phyloP scores from a whole-genome alignment of 257 asterid species.

The Euphrasia confusa region DNA sequence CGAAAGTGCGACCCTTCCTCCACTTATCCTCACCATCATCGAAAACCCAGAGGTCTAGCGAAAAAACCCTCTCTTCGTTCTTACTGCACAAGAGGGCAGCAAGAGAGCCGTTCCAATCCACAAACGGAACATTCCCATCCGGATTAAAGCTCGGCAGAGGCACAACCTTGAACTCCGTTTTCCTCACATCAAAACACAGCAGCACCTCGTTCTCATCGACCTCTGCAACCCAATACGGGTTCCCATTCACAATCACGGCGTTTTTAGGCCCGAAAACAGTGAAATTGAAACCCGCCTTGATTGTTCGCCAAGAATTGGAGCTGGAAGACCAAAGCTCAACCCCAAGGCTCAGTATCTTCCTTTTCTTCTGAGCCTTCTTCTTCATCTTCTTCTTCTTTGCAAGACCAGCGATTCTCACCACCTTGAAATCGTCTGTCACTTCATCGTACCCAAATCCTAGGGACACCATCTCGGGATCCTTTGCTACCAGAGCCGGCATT shows the following conservation, averaged over 20 bases:
- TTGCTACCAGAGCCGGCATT: neutral
- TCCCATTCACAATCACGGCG: neutral
- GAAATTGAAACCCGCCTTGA: neutral
- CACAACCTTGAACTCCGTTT: neutral
- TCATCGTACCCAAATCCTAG: conserved; percentile 19
- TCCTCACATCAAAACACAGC: neutral
- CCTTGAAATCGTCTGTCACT: conserved; percentile 9
- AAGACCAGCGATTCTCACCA: conserved; percentile 13
- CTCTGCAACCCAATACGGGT: neutral
- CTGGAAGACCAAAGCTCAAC: neutral
- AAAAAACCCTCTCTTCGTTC: neutral
- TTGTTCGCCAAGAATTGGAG: neutral
- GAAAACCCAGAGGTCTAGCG: neutral
- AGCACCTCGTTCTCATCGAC: neutral
- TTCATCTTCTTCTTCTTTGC: neutral
- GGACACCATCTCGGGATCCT: neutral
- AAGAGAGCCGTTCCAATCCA: conserved; percentile 1
- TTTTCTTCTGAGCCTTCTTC: neutral
- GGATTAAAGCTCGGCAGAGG: neutral
- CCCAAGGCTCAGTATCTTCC: neutral
- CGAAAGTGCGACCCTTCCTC: neutral
- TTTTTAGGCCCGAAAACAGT: neutral
- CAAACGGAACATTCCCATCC: neutral
- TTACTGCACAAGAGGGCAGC: neutral
- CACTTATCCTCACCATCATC: neutral